Conservation (phyloP, 2,329 filamentous ascomycete genomes). For the Emydomyces testavorans region DNA sequence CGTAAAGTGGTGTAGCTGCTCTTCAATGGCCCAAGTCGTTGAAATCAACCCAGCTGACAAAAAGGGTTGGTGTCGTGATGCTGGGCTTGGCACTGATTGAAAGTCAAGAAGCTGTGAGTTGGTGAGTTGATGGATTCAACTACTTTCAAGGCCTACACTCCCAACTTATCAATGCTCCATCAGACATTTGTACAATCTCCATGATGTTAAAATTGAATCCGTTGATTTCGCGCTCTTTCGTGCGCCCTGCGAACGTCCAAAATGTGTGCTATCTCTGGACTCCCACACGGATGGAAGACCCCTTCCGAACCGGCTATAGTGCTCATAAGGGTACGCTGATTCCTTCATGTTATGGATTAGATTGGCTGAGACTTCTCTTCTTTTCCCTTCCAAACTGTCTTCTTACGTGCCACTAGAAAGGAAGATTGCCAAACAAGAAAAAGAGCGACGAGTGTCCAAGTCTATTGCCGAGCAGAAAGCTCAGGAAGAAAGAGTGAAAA, state of each 20-base stretch:
- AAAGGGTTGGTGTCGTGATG: constrained; percentile 1
- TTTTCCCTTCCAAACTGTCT: background rate
- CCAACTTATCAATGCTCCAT: too few species aligned
- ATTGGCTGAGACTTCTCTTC: background rate
- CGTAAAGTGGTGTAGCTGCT: too few species aligned
- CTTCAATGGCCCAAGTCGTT: too few species aligned
- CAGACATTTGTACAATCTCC: background rate
- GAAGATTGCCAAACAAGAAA: background rate
- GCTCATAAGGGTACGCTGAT: background rate
- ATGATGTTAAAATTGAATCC: constrained; percentile 9
- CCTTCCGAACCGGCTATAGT: constrained; percentile 5
- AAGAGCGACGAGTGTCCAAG: constrained; percentile 1
- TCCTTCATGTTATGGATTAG: too few species aligned
- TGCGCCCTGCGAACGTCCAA: constrained; percentile 6
- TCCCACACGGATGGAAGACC: background rate
- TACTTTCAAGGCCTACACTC: too few species aligned
- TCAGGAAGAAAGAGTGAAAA: constrained; percentile 27
- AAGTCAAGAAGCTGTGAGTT: constrained; percentile 4
- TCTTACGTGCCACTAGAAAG: background rate
- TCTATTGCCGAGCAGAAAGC: constrained; percentile 28
- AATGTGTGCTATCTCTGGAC: constrained; percentile 1
- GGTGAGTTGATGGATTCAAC: too few species aligned
- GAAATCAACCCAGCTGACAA: background rate
- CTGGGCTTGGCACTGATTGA: constrained; percentile 6
- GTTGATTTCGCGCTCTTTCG: background rate